phyloP scores from a whole-genome alignment of 768 basidiomycete species.

The Mycena epipterygia region DNA sequence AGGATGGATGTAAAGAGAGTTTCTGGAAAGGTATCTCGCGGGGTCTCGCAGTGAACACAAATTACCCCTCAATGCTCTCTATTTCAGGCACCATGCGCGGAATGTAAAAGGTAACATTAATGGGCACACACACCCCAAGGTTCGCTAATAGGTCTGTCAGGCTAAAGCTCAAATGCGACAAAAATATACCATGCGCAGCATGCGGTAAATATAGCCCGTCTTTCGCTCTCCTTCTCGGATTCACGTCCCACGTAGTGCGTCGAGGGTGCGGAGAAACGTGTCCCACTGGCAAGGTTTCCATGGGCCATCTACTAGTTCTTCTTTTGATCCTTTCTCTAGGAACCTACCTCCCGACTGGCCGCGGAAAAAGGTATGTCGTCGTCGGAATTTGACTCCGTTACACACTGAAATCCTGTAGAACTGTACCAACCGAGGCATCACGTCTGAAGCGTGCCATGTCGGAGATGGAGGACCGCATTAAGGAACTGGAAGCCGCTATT shows the following conservation, averaged over 20 bases:
- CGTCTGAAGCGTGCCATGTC: not conserved
- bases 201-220: slow-evolving; percentile 8
- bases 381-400: not conserved
- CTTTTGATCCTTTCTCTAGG: not conserved
- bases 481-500: slow-evolving; percentile 1
- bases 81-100: slow-evolving; percentile 1
- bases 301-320: too few relatives aligned
- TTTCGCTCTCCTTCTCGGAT: too few relatives aligned
- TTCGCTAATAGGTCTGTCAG: slow-evolving; percentile 4
- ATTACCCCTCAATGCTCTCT: too few relatives aligned
- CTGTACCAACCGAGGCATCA: slow-evolving; percentile 14
- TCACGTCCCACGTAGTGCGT: not conserved
- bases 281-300: slow-evolving; percentile 12
- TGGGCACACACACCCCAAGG: not conserved
- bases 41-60: too few relatives aligned
- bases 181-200: slow-evolving; percentile 17
- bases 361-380: not conserved
- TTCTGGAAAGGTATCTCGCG: not conserved
- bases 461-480: slow-evolving; percentile 8
- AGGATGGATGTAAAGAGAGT: not conserved
- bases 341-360: slow-evolving; percentile 18
- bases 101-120: slow-evolving; percentile 1
- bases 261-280: slow-evolving; percentile 15
- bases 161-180: slow-evolving; percentile 28
- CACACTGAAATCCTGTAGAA: not conserved